Percentiles rank a stretch among this genome's conserved stretches.
phyloP scores from a whole-genome alignment of 2,329 filamentous ascomycete genomes.

The Colletotrichum sp. region DNA sequence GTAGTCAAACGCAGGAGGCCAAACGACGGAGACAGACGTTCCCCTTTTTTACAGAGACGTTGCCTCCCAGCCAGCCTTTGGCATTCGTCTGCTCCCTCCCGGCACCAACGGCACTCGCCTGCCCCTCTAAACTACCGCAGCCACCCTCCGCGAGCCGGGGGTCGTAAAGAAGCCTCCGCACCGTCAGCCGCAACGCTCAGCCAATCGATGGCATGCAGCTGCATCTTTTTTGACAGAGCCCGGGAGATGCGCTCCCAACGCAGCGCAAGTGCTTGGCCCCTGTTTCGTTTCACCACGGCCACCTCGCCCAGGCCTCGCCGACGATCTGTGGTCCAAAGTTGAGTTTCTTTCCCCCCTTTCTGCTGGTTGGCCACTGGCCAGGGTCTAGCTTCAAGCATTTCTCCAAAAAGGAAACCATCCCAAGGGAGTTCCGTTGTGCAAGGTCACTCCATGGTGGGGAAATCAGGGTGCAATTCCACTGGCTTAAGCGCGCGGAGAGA shows the following conservation, averaged over 20 bases:
- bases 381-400: not conserved
- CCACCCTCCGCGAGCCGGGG: not conserved
- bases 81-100: not conserved
- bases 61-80: not conserved
- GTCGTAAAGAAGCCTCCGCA: not conserved
- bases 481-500: slow-evolving; percentile 1
- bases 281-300: slow-evolving; percentile 23
- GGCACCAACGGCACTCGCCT: slow-evolving; percentile 9
- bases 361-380: not conserved
- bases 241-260: not conserved
- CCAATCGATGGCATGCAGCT: slow-evolving; percentile 9
- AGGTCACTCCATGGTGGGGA: not conserved
- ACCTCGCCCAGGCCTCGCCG: slow-evolving; percentile 11
- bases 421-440: not conserved
- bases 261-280: slow-evolving; percentile 11
- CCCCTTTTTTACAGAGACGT: not conserved
- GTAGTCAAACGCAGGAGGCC: not conserved
- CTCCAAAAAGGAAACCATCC: not conserved
- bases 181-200: slow-evolving; percentile 13
- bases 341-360: not conserved
- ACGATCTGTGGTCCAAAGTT: slow-evolving; percentile 7
- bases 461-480: not conserved
- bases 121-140: not conserved
- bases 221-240: slow-evolving; percentile 14
- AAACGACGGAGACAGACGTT: not conserved